A percentile compares a stretch with the other conserved stretches of the same genome.
Evolutionary conservation across 805 yeast genomes (phyloP).

Genomic region (Cephaloascus fragrans): DNA sequence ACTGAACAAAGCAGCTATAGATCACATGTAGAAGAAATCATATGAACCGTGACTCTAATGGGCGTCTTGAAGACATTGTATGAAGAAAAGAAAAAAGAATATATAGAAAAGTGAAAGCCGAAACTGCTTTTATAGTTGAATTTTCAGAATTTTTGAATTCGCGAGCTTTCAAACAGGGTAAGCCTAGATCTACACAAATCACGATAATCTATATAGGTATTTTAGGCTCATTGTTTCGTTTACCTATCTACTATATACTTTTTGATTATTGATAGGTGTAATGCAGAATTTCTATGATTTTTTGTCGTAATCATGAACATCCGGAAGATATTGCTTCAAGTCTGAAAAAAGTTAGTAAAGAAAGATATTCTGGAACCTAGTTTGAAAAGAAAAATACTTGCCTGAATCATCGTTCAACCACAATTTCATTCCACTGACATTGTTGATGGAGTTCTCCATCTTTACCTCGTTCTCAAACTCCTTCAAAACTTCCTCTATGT

Average conservation of each 20-base stretch:
- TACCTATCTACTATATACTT: too few species aligned
- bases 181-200: too few species aligned
- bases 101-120: not conserved
- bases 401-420: slow-evolving; percentile 50
- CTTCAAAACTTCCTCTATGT: slow-evolving; percentile 39
- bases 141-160: too few species aligned
- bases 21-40: slow-evolving; percentile 35
- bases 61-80: slow-evolving; percentile 64
- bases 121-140: too few species aligned
- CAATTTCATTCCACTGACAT: slow-evolving; percentile 42
- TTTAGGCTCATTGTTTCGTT: too few species aligned
- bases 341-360: too few species aligned
- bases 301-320: slow-evolving; percentile 49
- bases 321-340: slow-evolving; percentile 45
- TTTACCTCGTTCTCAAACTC: slow-evolving; percentile 52
- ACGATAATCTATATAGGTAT: too few species aligned
- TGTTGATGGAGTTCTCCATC: slow-evolving; percentile 44
- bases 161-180: too few species aligned
- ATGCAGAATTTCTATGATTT: too few species aligned
- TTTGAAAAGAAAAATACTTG: slow-evolving; percentile 13
- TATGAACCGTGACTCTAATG: slow-evolving; percentile 65
- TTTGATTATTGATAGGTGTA: too few species aligned
- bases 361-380: too few species aligned
- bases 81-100: slow-evolving; percentile 16
- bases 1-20: slow-evolving; percentile 30